Base-by-base conservation (phyloP, 257 asterid genomes). In the Thymus quinquecostatus region DNA sequence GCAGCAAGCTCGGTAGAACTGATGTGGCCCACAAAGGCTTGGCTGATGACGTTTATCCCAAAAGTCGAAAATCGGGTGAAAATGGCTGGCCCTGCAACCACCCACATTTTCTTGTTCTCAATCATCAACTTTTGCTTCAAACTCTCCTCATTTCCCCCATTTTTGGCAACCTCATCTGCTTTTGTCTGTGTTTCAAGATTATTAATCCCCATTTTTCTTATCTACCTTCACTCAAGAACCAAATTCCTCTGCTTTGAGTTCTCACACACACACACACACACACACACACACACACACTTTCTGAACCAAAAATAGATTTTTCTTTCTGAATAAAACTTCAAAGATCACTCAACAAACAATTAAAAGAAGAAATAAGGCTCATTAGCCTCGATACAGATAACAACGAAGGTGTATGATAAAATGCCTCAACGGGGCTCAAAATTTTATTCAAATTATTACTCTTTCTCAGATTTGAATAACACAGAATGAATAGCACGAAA, bases 1-100 rank as follows among this genome's bases (percentile, higher is more conserved):
- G 92, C 85, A 29, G 92, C 96, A 41, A 89, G 96, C 66, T 87
- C 80, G 0, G 86, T 75, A 2, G 90, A 75, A 21, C 95, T 95
- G 50, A 89, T 78, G 73, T 84, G 95, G 69, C 92, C 95, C 41
- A 86, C 76, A 58, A 89, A 89, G 4, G 90, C 88, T 67, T 87
- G 96, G 71, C 92, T 89, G 68, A 87, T 82, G 30, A 89, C 83
- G 28, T 21, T 81, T 27, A 86, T 68, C 36, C 89, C 85, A 40
- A 75, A 86, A 0, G 86, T 69, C 29, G 92, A 77, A 27, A 86
- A 62, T 2, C 96, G 84, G 41, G 77, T 69, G 82, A 87, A 87
- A 67, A 87, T 81, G 10, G 90, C 84, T 7, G 96, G 96, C 1
- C 85, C 94, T 0, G 91, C 96, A 0, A 87, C 77, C 10, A 79